Evolutionary conservation across 345 rosid genomes (phyloP).

Genomic region (Linum lewisii): DNA sequence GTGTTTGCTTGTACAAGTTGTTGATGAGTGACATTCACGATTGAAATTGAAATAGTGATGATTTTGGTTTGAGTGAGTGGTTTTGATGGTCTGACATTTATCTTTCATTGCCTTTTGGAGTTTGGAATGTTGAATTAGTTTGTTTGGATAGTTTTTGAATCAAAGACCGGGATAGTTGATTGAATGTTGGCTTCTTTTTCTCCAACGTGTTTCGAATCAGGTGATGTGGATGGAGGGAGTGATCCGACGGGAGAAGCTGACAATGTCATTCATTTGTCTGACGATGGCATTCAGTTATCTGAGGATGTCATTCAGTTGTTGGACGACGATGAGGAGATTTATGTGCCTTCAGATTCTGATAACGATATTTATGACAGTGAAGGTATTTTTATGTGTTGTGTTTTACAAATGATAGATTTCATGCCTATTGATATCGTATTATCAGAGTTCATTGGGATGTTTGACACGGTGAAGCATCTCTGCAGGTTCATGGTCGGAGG

Average conservation of each 20-base stretch:
- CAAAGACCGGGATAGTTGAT: neutral
- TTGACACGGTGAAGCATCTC: neutral
- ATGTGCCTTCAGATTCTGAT: slow-evolving; percentile 22
- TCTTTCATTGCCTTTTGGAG: neutral
- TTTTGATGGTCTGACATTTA: no score
- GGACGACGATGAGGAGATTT: slow-evolving; percentile 14
- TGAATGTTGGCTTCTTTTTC: neutral
- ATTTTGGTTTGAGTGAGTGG: no score
- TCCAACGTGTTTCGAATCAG: neutral
- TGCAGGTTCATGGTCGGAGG: slow-evolving; percentile 18
- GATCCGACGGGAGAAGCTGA: neutral
- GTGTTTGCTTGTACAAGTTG: neutral
- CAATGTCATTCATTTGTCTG: neutral
- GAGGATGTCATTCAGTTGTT: slow-evolving; percentile 2
- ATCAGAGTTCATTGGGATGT: neutral
- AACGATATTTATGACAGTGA: slow-evolving; percentile 2
- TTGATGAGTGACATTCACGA: neutral
- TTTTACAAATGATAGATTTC: neutral
- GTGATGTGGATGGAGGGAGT: neutral
- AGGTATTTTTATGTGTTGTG: slow-evolving; percentile 1
- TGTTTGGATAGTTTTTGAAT: neutral
- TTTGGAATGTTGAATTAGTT: neutral
- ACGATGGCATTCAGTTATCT: neutral
- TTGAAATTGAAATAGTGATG: no score
- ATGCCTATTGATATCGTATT: neutral